phyloP scores from a whole-genome alignment of 805 yeast genomes.

The Kluyveromyces lactis region DNA sequence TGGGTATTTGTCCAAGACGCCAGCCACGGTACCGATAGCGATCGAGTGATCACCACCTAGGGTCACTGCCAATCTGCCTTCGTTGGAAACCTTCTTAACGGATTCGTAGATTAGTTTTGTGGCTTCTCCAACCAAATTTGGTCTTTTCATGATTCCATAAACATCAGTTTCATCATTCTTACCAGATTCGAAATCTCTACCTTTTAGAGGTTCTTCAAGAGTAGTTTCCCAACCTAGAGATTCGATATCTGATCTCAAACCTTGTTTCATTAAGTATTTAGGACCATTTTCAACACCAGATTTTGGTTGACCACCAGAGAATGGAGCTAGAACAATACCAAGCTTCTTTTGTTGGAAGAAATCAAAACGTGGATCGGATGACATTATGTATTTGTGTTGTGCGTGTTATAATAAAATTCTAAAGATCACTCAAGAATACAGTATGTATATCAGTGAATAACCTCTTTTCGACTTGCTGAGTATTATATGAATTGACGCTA shows the following conservation, averaged over 20 bases:
- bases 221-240: slow-evolving; percentile 65
- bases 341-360: slow-evolving; percentile 39
- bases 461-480: no score
- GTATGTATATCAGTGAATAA: no score
- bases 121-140: slow-evolving; percentile 69
- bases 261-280: slow-evolving; percentile 63
- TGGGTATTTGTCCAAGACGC: slow-evolving; percentile 69
- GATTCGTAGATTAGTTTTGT: slow-evolving; percentile 55
- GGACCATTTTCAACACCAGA: slow-evolving; percentile 95
- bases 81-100: slow-evolving; percentile 42
- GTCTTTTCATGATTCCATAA: slow-evolving; percentile 54
- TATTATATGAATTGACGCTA: no score
- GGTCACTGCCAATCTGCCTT: slow-evolving; percentile 61
- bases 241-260: slow-evolving; percentile 54
- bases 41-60: slow-evolving; percentile 96
- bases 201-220: slow-evolving; percentile 46
- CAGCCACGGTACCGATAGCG: slow-evolving; percentile 88
- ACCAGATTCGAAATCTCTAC: slow-evolving; percentile 35
- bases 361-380: slow-evolving; percentile 35
- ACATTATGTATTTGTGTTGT: not conserved
- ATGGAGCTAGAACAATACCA: slow-evolving; percentile 82
- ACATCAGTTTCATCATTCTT: slow-evolving; percentile 43
- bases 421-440: no score
- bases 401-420: no score
- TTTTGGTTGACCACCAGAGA: slow-evolving; percentile 92